Evolutionary conservation across 345 rosid genomes (phyloP).

Genomic region (Melastoma malabathricum): DNA sequence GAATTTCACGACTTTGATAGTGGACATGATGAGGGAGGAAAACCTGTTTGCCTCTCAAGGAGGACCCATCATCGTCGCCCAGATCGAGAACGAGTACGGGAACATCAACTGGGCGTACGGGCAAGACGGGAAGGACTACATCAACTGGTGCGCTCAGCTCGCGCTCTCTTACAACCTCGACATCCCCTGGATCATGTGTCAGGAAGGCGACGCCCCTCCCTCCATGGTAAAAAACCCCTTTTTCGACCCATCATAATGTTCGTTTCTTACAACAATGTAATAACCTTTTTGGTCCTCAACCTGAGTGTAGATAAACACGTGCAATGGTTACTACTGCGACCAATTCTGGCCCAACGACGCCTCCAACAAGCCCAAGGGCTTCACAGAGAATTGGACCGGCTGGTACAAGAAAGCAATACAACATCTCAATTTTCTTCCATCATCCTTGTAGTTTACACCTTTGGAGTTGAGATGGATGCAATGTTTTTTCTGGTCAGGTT

Average conservation of each 20-base stretch:
- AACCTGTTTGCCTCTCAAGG: constrained; percentile 27
- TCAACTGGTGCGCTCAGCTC: constrained; percentile 59
- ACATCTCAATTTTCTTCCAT: no score
- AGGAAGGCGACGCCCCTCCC: constrained; percentile 63
- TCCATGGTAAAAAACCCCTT: constrained; percentile 28
- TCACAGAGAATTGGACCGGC: constrained; percentile 75
- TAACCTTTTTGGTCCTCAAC: no score
- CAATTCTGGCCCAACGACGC: constrained; percentile 53
- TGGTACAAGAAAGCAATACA: constrained; percentile 23
- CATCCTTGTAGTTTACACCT: no score
- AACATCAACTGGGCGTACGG: constrained; percentile 28
- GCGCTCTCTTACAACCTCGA: constrained; percentile 44
- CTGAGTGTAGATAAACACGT: constrained; percentile 40
- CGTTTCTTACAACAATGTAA: no score
- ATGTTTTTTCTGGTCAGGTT: constrained; percentile 22
- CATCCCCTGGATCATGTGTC: constrained; percentile 78
- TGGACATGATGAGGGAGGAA: constrained; percentile 27
- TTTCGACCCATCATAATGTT: no score
- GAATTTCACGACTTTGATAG: constrained; percentile 26
- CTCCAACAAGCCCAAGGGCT: constrained; percentile 47
- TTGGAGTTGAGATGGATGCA: no score
- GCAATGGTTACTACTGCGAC: constrained; percentile 64
- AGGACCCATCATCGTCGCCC: constrained; percentile 36
- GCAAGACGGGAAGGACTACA: constrained; percentile 37
- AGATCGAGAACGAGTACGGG: constrained; percentile 66